Evolutionary conservation across 2,329 filamentous ascomycete species (phyloP).

Genomic region (Colletotrichum acutatum): DNA sequence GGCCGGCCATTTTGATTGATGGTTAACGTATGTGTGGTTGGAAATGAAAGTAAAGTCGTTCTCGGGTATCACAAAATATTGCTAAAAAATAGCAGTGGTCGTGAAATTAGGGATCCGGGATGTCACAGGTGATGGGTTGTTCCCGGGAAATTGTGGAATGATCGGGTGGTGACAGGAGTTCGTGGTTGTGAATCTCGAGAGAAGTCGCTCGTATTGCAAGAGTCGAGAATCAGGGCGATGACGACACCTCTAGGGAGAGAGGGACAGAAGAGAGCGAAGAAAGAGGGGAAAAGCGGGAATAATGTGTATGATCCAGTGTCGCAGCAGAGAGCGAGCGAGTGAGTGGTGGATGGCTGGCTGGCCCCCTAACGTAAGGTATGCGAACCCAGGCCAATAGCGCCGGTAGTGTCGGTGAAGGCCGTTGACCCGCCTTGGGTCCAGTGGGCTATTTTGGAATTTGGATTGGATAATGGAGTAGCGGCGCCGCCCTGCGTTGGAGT

Average conservation of each 20-base stretch:
- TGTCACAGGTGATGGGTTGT: not conserved
- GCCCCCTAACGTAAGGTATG: constrained; percentile 11
- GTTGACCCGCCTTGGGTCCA: constrained; percentile 31
- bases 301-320: not conserved
- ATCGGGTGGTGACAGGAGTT: constrained; percentile 27
- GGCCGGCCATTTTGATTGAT: constrained; percentile 41
- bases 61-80: constrained; percentile 19
- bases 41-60: not conserved
- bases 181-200: constrained; percentile 9
- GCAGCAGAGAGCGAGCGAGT: not conserved
- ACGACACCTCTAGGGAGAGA: constrained; percentile 24
- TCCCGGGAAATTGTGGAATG: constrained; percentile 10
- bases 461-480: constrained; percentile 31
- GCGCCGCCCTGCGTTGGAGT: constrained; percentile 22
- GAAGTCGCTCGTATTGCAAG: constrained; percentile 17
- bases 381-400: constrained; percentile 24
- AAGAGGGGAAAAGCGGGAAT: constrained; percentile 32
- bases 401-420: constrained; percentile 34
- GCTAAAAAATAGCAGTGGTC: not conserved
- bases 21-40: constrained; percentile 9
- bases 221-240: constrained; percentile 30
- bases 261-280: not conserved
- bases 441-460: constrained; percentile 13
- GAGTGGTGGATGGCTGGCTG: constrained; percentile 18
- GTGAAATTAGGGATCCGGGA: not conserved